These are phyloP conservation scores for Pythium periplocum DNA, from an alignment of 352 stramenopile genomes.

Conservation along the genomic window DNA sequence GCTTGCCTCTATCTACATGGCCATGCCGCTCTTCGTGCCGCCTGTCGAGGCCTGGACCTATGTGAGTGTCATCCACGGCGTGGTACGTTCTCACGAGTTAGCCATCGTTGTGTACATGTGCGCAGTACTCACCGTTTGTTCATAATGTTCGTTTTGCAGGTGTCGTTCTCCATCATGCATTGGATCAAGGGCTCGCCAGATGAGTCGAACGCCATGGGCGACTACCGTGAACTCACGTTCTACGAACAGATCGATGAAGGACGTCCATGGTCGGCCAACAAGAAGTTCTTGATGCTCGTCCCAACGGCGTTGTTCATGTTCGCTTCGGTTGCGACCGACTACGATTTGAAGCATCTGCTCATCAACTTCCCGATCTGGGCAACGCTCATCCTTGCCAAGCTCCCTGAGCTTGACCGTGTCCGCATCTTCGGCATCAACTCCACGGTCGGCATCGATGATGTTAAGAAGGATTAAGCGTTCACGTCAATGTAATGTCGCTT, in stretches of 20 bases:
- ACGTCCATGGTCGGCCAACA: slow-evolving; percentile 87
- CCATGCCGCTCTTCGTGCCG: slow-evolving; percentile 73
- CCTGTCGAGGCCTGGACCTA: slow-evolving; percentile 68
- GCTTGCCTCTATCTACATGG: slow-evolving; percentile 69
- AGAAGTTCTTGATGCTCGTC: slow-evolving; percentile 93
- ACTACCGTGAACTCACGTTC: slow-evolving; percentile 93
- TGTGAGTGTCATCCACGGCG: slow-evolving; percentile 81
- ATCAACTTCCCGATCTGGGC: slow-evolving; percentile 92
- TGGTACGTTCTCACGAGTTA: slow-evolving; percentile 37
- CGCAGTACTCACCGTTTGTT: not conserved
- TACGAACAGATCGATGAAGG: slow-evolving; percentile 95
- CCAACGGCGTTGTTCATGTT: slow-evolving; percentile 89
- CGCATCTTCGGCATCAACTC: slow-evolving; percentile 96
- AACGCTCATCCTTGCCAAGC: slow-evolving; percentile 90
- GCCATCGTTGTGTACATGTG: not conserved
- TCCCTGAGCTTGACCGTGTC: slow-evolving; percentile 92
- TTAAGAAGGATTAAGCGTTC: slow-evolving; percentile 38
- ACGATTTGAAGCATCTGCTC: slow-evolving; percentile 77
- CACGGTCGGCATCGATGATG: slow-evolving; percentile 93
- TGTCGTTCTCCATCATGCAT: slow-evolving; percentile 92
- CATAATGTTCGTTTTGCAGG: slow-evolving; percentile 28
- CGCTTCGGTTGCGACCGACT: slow-evolving; percentile 85
- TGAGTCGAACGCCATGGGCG: slow-evolving; percentile 87
- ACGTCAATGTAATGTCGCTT: no score
- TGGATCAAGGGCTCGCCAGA: slow-evolving; percentile 94